Evolutionary conservation across 768 basidiomycete species (phyloP).

Genomic region (Amanita pseudoporphyria): DNA sequence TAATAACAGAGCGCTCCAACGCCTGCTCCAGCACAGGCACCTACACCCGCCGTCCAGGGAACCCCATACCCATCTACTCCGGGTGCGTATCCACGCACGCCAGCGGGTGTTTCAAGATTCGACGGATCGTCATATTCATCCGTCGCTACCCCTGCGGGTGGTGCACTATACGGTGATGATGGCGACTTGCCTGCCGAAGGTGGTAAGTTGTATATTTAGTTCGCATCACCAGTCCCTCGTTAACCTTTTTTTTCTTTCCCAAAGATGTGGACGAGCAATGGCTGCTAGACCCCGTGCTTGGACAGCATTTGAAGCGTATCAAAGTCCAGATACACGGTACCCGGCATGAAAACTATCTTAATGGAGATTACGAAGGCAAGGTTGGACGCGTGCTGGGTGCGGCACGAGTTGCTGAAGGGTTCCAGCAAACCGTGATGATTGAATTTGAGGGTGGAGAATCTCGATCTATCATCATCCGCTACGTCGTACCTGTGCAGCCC

Average conservation of each 20-base stretch:
- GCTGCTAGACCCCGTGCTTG: conserved; percentile 27
- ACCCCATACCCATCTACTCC: conserved; percentile 26
- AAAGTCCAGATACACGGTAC: conserved; percentile 30
- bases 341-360: conserved; percentile 21
- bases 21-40: conserved; percentile 38
- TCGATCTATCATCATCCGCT: conserved; percentile 19
- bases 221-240: neutral
- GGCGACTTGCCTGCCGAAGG: neutral
- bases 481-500: conserved; percentile 21
- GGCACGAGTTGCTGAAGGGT: conserved; percentile 19
- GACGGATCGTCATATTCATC: conserved; percentile 14
- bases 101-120: conserved; percentile 16
- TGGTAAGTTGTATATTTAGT: conserved; percentile 3
- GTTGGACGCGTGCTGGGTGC: conserved; percentile 23
- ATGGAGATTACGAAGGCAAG: conserved; percentile 26
- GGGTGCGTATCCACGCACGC: conserved; percentile 22
- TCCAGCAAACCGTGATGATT: conserved; percentile 28
- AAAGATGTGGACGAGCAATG: conserved; percentile 29
- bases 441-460: conserved; percentile 20
- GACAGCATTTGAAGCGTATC: conserved; percentile 24
- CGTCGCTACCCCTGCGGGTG: conserved; percentile 29
- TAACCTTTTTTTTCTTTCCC: conserved; percentile 7
- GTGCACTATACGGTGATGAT: neutral
- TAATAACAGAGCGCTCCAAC: conserved; percentile 40
- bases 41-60: conserved; percentile 25